phyloP scores from a whole-genome alignment of 23 red algal genomes.

The Gracilaria domingensis region DNA sequence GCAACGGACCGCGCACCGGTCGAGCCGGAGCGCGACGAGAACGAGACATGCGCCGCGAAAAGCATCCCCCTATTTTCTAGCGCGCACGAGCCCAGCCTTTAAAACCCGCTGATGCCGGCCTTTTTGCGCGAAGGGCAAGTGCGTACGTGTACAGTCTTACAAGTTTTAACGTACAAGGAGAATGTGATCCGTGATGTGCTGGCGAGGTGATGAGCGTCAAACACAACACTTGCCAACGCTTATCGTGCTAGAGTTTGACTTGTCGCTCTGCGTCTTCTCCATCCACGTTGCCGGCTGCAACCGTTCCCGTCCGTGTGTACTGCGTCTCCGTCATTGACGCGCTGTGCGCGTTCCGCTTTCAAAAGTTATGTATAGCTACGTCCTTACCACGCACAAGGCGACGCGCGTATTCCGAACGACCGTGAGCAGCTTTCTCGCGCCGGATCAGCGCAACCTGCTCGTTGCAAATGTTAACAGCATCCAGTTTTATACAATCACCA shows the following conservation, averaged over 20 bases:
- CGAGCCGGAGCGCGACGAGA: not conserved
- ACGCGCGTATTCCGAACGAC: slow-evolving; percentile 80
- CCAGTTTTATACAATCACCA: slow-evolving; percentile 79
- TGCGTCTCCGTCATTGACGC: no score
- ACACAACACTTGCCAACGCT: no score
- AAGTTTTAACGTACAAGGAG: no score
- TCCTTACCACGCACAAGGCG: slow-evolving; percentile 92
- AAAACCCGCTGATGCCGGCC: no score
- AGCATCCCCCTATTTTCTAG: not conserved
- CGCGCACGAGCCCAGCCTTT: no score
- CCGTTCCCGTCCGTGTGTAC: no score
- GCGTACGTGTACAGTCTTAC: no score
- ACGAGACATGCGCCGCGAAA: not conserved
- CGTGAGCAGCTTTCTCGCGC: slow-evolving; percentile 83
- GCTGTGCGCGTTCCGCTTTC: not conserved
- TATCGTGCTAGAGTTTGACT: no score
- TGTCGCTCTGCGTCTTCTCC: not conserved
- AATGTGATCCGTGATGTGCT: no score
- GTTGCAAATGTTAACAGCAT: slow-evolving; percentile 83
- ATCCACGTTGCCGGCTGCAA: not conserved
- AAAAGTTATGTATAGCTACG: slow-evolving; percentile 84
- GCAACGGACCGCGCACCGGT: not conserved
- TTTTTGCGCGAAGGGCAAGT: no score
- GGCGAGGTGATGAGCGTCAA: no score
- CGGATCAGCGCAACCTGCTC: slow-evolving; percentile 73